phyloP scores from a whole-genome alignment of 108 stramenopile genomes.

The Pseudonitzschia pungens region DNA sequence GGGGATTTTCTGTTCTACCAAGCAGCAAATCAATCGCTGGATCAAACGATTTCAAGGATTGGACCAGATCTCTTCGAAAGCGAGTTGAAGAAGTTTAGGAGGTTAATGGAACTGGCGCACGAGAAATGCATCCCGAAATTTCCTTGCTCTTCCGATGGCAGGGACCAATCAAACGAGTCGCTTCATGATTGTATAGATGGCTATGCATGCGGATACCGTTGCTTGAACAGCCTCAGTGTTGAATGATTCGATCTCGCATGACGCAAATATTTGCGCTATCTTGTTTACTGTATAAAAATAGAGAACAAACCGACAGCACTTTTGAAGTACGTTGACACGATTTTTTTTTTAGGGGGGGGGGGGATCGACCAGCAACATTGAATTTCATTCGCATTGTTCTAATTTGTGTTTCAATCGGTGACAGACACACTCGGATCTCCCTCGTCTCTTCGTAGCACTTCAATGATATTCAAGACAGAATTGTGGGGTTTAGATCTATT shows the following conservation, averaged over 20 bases:
- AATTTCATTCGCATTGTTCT: too few relatives aligned
- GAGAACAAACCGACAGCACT: too few relatives aligned
- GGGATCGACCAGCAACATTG: too few relatives aligned
- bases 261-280: too few relatives aligned
- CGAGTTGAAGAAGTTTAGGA: slow-evolving; percentile 26
- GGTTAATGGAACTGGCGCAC: slow-evolving; percentile 3
- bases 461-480: not conserved
- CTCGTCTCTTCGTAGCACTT: too few relatives aligned
- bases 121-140: slow-evolving; percentile 21
- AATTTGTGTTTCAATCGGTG: too few relatives aligned
- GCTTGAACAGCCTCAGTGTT: slow-evolving; percentile 27
- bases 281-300: too few relatives aligned
- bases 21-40: slow-evolving; percentile 46
- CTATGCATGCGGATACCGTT: slow-evolving; percentile 49
- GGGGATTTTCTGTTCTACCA: slow-evolving; percentile 44
- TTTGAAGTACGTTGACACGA: too few relatives aligned
- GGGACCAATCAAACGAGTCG: slow-evolving; percentile 8
- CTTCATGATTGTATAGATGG: slow-evolving; percentile 29
- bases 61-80: slow-evolving; percentile 37
- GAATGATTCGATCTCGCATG: too few relatives aligned
- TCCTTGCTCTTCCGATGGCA: slow-evolving; percentile 34
- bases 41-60: slow-evolving; percentile 50
- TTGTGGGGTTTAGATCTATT: too few relatives aligned
- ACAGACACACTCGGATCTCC: too few relatives aligned
- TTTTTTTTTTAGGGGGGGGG: too few relatives aligned